Evolutionary conservation across 2,329 filamentous ascomycete species (phyloP), one percentile per base, ranked within the genome.

Genomic region (Ophiostoma triangulosporum): DNA sequence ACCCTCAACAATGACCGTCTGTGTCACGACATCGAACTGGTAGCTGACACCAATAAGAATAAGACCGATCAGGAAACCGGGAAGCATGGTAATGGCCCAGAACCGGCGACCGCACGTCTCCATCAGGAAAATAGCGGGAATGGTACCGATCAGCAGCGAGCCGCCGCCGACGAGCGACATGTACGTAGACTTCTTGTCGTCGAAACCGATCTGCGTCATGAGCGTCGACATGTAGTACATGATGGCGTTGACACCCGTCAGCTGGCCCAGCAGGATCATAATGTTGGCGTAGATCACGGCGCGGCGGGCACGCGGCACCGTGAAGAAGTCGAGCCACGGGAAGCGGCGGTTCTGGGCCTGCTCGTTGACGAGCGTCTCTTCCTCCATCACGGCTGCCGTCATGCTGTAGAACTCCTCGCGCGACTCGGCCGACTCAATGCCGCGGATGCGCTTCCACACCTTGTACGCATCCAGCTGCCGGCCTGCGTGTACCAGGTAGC

Each of bases 131-230:
- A 83, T 78, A 0, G 81, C 82, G 0, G 82, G 82, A 32, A 86
- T 81, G 0, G 81, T 83, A 22, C 82, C 83, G 15, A 88, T 60
- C 0, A 87, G 72, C 0, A 88, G 73, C 0, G 82, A 69, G 4
- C 80, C 83, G 26, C 83, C 83, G 3, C 84, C 83, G 14, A 88
- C 83, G 0, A 86, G 73, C 0, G 83, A 86, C 83, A 88, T 87
- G 72, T 86, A 87, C 56, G 81, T 84, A 15, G 80, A 68, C 50
- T 81, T 65, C 55, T 77, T 73, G 7, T 74, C 66, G 60, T 81
- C 65, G 65, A 87, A 87, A 12, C 83, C 83, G 43, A 87, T 80
- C 61, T 82, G 75, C 50, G 67, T 68, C 80, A 87, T 85, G 6
- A 88, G 68, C 0, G 78, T 73, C 0, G 72, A 74, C 81, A 87